Conservation (phyloP, 2,329 filamentous ascomycete species). For the Waltergamsia citrina region DNA sequence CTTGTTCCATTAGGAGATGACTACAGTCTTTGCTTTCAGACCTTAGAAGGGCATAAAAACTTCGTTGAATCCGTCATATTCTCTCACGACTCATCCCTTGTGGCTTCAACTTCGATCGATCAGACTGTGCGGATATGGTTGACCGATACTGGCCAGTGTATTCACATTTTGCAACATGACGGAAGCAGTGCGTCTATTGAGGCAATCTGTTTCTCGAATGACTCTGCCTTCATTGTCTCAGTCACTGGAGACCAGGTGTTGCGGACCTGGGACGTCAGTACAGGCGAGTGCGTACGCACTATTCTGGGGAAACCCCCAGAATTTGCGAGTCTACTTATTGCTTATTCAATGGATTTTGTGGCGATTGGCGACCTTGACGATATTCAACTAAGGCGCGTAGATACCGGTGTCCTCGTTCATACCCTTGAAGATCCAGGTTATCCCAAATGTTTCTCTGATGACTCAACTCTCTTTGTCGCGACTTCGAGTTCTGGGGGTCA, state of each 20-base stretch:
- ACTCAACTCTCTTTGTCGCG: too few species aligned
- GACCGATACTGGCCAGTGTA: constrained; percentile 3
- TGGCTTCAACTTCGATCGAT: constrained; percentile 5
- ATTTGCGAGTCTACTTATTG: too few species aligned
- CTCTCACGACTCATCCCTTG: neutral
- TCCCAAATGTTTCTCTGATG: too few species aligned
- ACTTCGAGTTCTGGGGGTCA: too few species aligned
- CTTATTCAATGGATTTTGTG: too few species aligned
- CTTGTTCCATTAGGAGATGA: neutral
- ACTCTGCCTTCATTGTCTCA: constrained; percentile 3
- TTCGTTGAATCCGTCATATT: neutral
- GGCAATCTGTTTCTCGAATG: constrained; percentile 6
- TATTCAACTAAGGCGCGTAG: too few species aligned
- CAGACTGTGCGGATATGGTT: constrained; percentile 1
- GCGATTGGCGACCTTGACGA: too few species aligned
- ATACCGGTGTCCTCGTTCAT: too few species aligned
- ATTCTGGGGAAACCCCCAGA: too few species aligned
- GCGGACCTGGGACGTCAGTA: neutral
- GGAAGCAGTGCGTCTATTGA: constrained; percentile 4
- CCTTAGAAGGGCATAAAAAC: neutral
- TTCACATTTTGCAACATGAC: neutral
- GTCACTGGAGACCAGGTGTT: neutral
- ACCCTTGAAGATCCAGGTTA: too few species aligned
- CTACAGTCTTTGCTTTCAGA: neutral
- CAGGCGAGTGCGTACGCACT: constrained; percentile 1